A percentile compares a stretch with the other conserved stretches of the same genome.
These are phyloP conservation scores for Veloporphyrellus conicus DNA, from an alignment of 1,284 basidiomycete genomes.

Conservation along the genomic window DNA sequence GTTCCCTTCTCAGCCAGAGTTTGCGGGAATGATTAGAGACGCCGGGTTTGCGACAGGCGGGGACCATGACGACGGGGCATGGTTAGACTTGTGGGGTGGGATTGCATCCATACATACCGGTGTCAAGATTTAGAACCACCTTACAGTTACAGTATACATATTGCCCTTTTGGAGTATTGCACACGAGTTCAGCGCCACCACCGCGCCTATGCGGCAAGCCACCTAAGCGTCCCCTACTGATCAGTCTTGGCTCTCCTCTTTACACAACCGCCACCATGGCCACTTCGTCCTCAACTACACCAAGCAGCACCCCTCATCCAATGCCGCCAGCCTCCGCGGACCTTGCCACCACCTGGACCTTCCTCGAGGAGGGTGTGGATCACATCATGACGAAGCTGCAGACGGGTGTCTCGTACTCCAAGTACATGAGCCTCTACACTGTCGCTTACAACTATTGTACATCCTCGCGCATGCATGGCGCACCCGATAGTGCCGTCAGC, in stretches of 20 bases:
- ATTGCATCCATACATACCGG: slow-evolving; percentile 83
- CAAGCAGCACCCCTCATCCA: slow-evolving; percentile 20
- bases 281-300: slow-evolving; percentile 17
- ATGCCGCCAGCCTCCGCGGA: slow-evolving; percentile 69
- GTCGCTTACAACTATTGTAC: slow-evolving; percentile 98
- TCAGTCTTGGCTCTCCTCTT: slow-evolving; percentile 7
- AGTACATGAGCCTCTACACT: slow-evolving; percentile 91
- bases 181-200: slow-evolving; percentile 27
- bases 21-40: slow-evolving; percentile 85
- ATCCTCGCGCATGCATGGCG: slow-evolving; percentile 76
- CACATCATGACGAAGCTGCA: slow-evolving; percentile 90
- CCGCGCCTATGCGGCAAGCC: slow-evolving; percentile 24
- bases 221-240: background rate
- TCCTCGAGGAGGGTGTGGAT: slow-evolving; percentile 85
- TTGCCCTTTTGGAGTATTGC: background rate
- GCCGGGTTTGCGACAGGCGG: slow-evolving; percentile 80
- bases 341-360: slow-evolving; percentile 83
- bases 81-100: slow-evolving; percentile 83
- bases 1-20: slow-evolving; percentile 88
- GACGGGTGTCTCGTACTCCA: slow-evolving; percentile 84
- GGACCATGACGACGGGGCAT: slow-evolving; percentile 82
- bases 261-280: slow-evolving; percentile 34
- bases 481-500: slow-evolving; percentile 42
- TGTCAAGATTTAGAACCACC: slow-evolving; percentile 70
- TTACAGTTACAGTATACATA: no score